phyloP scores from a whole-genome alignment of 2,329 filamentous ascomycete genomes.

The Neofusicoccum kwambonambiense region DNA sequence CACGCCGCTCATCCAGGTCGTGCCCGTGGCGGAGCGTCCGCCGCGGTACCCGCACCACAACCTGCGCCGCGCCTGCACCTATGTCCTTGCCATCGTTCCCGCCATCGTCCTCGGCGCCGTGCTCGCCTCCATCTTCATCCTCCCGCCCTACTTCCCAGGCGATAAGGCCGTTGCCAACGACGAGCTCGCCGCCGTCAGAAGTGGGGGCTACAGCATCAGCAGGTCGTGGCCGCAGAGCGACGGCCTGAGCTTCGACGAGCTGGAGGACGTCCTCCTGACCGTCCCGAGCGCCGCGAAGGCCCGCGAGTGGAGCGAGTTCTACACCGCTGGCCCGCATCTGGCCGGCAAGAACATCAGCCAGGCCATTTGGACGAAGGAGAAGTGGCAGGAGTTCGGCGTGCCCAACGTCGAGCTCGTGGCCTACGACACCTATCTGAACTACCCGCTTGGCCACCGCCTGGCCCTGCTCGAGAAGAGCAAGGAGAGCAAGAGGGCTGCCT shows the following conservation, averaged over 20 bases:
- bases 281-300: slow-evolving; percentile 55
- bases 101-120: slow-evolving; percentile 38
- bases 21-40: slow-evolving; percentile 56
- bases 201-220: slow-evolving; percentile 28
- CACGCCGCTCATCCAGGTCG: slow-evolving; percentile 66
- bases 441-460: slow-evolving; percentile 48
- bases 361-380: slow-evolving; percentile 51
- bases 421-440: slow-evolving; percentile 54
- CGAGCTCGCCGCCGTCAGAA: slow-evolving; percentile 23
- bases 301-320: slow-evolving; percentile 51
- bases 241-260: slow-evolving; percentile 53
- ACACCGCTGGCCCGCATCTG: slow-evolving; percentile 51
- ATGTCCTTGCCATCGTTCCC: slow-evolving; percentile 47
- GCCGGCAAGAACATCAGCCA: slow-evolving; percentile 53
- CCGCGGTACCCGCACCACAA: slow-evolving; percentile 53
- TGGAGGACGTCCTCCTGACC: slow-evolving; percentile 54
- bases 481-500: slow-evolving; percentile 59
- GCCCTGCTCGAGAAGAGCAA: slow-evolving; percentile 47
- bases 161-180: slow-evolving; percentile 26
- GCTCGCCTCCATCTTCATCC: slow-evolving; percentile 39
- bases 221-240: slow-evolving; percentile 42
- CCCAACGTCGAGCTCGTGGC: slow-evolving; percentile 45
- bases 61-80: slow-evolving; percentile 65
- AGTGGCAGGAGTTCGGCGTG: slow-evolving; percentile 51
- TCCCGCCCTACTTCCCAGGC: slow-evolving; percentile 32